Evolutionary conservation across 768 basidiomycete species (phyloP).

Genomic region (Phanerochaete carnosa): DNA sequence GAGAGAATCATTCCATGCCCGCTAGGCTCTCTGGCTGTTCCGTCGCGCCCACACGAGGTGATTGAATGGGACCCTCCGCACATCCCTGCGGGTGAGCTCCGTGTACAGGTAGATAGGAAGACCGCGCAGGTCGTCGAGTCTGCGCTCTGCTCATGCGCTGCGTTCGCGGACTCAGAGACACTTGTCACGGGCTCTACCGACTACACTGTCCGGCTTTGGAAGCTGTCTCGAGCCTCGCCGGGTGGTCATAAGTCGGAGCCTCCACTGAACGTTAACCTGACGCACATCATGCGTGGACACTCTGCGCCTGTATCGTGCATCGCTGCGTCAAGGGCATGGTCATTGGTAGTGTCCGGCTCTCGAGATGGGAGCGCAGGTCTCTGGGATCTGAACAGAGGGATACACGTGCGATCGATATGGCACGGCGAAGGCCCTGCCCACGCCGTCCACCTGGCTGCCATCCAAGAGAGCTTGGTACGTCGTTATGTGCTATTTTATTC

Average conservation of each 20-base stretch:
- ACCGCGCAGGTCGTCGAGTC: conserved; percentile 79
- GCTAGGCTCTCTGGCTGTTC: conserved; percentile 49
- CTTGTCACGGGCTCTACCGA: conserved; percentile 81
- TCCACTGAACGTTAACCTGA: conserved; percentile 38
- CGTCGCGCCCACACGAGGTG: conserved; percentile 61
- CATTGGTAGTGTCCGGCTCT: conserved; percentile 77
- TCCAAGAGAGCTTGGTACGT: conserved; percentile 86
- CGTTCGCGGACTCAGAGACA: conserved; percentile 69
- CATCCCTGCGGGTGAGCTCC: conserved; percentile 49
- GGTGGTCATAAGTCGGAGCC: conserved; percentile 14
- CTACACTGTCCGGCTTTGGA: conserved; percentile 84
- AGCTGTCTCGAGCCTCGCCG: conserved; percentile 40
- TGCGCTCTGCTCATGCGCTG: conserved; percentile 67
- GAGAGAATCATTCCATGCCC: conserved; percentile 63
- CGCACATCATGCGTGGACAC: conserved; percentile 81
- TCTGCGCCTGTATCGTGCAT: conserved; percentile 64
- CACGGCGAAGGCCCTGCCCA: conserved; percentile 40
- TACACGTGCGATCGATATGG: conserved; percentile 80
- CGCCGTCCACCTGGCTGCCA: conserved; percentile 63
- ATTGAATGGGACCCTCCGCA: conserved; percentile 56
- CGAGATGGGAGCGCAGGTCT: conserved; percentile 82
- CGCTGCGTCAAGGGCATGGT: conserved; percentile 78
- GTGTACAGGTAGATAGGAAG: conserved; percentile 60
- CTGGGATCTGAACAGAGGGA: conserved; percentile 86
- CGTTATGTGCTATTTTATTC: background rate